Evolutionary conservation across 2,329 filamentous ascomycete species (phyloP).

Genomic region (Helicocarpus griseus): DNA sequence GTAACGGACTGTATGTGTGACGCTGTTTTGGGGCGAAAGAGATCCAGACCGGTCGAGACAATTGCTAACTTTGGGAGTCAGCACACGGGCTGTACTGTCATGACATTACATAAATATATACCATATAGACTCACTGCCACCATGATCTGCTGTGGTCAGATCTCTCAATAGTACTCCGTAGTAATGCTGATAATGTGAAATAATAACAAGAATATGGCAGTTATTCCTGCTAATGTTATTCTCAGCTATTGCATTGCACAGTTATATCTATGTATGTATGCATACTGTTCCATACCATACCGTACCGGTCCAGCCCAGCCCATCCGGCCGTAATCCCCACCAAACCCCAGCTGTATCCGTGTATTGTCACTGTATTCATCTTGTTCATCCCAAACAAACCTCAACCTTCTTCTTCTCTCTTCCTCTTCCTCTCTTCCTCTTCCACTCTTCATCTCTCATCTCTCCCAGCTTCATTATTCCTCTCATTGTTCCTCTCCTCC

Average conservation of each 20-base stretch:
- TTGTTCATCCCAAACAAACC: constrained; percentile 4
- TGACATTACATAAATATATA: neutral
- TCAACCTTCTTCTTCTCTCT: neutral
- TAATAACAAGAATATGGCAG: too few relatives aligned
- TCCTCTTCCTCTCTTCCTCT: neutral
- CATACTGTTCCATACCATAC: neutral
- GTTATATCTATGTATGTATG: neutral
- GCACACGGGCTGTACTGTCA: neutral
- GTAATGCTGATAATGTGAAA: neutral
- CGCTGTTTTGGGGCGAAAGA: neutral
- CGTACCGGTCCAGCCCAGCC: neutral
- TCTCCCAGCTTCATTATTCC: neutral
- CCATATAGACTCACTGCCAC: neutral
- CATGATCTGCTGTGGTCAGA: neutral
- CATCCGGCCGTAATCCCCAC: neutral
- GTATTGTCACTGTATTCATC: constrained; percentile 8
- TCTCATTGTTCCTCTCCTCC: too few relatives aligned
- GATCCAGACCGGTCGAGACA: constrained; percentile 1
- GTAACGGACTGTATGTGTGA: neutral
- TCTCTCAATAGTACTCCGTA: neutral
- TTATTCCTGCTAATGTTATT: neutral
- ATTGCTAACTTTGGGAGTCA: neutral
- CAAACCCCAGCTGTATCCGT: neutral
- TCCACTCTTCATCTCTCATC: too few relatives aligned
- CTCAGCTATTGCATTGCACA: neutral